These are phyloP conservation scores for Aspergillus latus DNA, from an alignment of 2,329 filamentous ascomycete genomes.

Conservation along the genomic window DNA sequence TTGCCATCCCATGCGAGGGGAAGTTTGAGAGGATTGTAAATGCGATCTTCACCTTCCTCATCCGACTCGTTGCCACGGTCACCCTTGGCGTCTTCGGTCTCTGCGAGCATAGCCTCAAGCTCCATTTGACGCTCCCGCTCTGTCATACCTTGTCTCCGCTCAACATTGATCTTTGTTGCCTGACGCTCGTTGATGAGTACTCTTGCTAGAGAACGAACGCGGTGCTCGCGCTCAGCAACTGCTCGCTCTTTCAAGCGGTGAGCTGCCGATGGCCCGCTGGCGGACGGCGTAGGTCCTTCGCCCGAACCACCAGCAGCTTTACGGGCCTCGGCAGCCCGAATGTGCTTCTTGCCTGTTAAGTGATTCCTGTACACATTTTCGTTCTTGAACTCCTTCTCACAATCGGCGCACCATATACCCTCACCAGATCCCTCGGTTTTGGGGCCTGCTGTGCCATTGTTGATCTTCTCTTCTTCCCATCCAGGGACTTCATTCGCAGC, in stretches of 20 bases:
- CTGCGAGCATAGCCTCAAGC: conserved; percentile 77
- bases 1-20: conserved; percentile 98
- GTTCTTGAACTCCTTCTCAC: conserved; percentile 93
- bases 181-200: conserved; percentile 83
- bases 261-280: conserved; percentile 26
- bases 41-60: conserved; percentile 76
- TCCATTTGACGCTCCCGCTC: conserved; percentile 94
- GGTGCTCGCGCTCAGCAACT: conserved; percentile 83
- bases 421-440: conserved; percentile 60
- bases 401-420: conserved; percentile 85
- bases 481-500: conserved; percentile 73
- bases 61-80: conserved; percentile 59
- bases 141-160: conserved; percentile 96
- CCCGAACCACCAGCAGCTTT: conserved; percentile 45
- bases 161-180: conserved; percentile 90
- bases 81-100: conserved; percentile 46
- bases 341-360: conserved; percentile 86
- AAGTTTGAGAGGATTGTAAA: conserved; percentile 96
- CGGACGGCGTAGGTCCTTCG: conserved; percentile 28
- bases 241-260: conserved; percentile 77
- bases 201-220: conserved; percentile 74
- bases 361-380: conserved; percentile 92
- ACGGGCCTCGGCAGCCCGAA: conserved; percentile 73
- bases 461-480: conserved; percentile 63
- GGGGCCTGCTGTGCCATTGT: conserved; percentile 43